Evolutionary conservation across 108 stramenopile species (phyloP).

Genomic region (Skeletonema potamos): DNA sequence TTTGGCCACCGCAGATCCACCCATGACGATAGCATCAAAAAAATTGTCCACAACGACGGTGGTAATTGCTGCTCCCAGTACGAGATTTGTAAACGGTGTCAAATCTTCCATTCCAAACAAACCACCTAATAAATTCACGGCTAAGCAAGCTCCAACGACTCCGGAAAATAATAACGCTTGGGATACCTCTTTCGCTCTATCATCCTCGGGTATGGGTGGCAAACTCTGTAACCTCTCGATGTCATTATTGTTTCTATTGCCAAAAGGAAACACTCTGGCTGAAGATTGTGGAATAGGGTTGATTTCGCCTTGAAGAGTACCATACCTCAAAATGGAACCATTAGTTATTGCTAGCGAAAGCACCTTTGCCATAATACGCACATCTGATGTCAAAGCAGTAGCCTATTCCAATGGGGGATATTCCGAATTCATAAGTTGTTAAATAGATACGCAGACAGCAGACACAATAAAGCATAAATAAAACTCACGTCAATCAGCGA

Average conservation of each 20-base stretch:
- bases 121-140: conserved; percentile 60
- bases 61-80: conserved; percentile 53
- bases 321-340: conserved; percentile 63
- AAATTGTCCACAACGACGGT: conserved; percentile 81
- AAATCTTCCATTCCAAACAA: conserved; percentile 56
- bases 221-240: conserved; percentile 53
- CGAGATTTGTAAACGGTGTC: conserved; percentile 54
- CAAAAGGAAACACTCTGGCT: conserved; percentile 31
- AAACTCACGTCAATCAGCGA: conserved; percentile 82
- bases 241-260: conserved; percentile 47
- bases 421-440: not conserved
- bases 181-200: conserved; percentile 77
- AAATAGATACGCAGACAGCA: not conserved
- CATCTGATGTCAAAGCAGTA: conserved; percentile 69
- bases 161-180: conserved; percentile 63
- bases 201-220: conserved; percentile 74
- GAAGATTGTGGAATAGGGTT: conserved; percentile 49
- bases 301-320: conserved; percentile 57
- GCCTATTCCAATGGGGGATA: conserved; percentile 41
- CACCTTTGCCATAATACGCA: conserved; percentile 62
- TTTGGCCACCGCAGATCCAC: conserved; percentile 34
- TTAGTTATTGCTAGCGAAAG: conserved; percentile 57
- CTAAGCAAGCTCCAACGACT: conserved; percentile 71
- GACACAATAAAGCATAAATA: not conserved
- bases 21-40: conserved; percentile 67